Base-by-base conservation (phyloP, 768 basidiomycete species). In the Kwoniella bestiolae region DNA sequence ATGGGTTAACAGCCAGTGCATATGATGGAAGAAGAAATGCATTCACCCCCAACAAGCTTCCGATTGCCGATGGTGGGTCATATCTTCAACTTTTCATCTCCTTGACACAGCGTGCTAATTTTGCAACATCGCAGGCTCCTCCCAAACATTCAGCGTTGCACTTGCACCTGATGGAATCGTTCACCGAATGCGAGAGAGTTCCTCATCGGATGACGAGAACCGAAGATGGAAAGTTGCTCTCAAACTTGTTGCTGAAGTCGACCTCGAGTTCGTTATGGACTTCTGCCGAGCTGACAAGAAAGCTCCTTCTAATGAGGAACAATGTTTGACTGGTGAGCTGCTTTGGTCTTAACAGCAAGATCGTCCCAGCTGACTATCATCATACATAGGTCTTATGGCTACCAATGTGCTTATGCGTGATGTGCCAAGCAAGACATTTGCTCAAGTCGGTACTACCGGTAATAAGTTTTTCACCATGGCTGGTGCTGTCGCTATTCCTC, bases 321-420 rank as follows among this genome's bases (percentile, higher is more conserved):
- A 63, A 50, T 71, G 68, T 46, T 46, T 74, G 60, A 77, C 76
- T 2, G 76, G 76, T 77, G 18, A 69, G 71, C 38, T 14, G 6
- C n/a, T 23, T 0, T 18, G 5, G 6, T 9, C n/a, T 21, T 25
- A 5, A 14, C 23, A 45, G 26, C 3, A 11, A 11, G 7, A 14
- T 21, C 34, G 38, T 12, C 8, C 3, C 16, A 46, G 49, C 57
- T 56, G 26, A 56, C 6, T 28, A 18, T 21, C 29, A 32, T 44
- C 11, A 7, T 46, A n/a, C 23, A 7, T 50, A 77, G 76, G 66
- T 28, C 45, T 80, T 52, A 79, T 79, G 78, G 77, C 78, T 3
- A 70, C 78, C 45, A 82, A 82, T 59, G 77, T 80, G 12, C 74
- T 82, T n/a, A 65, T 82, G 34, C 73, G 80, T n/a, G 75, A 77